Evolutionary conservation across 2,329 filamentous ascomycete genomes (phyloP), one percentile per base, ranked within the genome.

Genomic region (Xylaria arbuscula): DNA sequence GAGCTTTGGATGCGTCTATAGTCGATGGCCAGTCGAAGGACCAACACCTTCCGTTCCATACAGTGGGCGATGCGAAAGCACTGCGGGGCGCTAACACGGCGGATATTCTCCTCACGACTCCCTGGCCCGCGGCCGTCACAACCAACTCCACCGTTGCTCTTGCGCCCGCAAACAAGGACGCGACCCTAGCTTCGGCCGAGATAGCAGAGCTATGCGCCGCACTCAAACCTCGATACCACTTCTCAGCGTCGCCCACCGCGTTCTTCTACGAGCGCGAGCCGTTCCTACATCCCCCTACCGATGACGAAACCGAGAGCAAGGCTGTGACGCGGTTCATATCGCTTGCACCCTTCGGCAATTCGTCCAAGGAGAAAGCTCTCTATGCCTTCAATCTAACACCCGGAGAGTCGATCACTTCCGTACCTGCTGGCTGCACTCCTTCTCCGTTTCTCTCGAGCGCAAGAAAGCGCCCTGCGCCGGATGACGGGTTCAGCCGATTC

Each of bases 261-360:
- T 90, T 90, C 74, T 95, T 92, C 80, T 98, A 91, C 78, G 95
- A 99, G 81, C 90, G 96, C 64, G 96, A 98, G 80, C 93, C 95
- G 0, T 99, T 98, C 82, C 90, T 96, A 76, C 91, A 97, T 77
- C 85, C 87, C 1, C 62, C 72, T 1, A 73, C 80, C 7, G 78
- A 80, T 45, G 80, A 81, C 15, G 82, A 82, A 0, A 74, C 78
- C 7, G 85, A 90, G 65, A 81, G 84, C 24, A 86, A 86, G 71
- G 82, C 85, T 1, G 81, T 97, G 10, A 98, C 96, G 1, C 89
- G 96, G 19, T 99, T 99, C 82, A 92, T 98, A 75, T 97, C 94
- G 62, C 84, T 98, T 62, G 94, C 94, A 0, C 86, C 91, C 0
- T 94, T 89, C 75, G 92, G 89, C 65, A 97, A 97, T 75, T 71